Conservation (phyloP, 371 early-diverging fungal genomes). For the Rhizopus sp. region DNA sequence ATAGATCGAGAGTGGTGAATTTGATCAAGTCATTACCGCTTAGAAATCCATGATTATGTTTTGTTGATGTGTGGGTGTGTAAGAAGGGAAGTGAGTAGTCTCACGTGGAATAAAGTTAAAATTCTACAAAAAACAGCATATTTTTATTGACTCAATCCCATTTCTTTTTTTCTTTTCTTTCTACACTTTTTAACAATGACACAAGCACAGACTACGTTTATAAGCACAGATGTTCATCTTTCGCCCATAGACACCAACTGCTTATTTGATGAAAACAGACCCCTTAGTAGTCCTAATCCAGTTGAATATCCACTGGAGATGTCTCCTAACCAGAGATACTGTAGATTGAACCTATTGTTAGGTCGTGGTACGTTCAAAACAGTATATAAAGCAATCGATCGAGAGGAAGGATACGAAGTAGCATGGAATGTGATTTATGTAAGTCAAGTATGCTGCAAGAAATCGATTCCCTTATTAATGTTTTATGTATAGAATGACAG, state of each 20-base stretch:
- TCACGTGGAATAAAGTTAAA: too few species aligned
- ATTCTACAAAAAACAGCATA: too few species aligned
- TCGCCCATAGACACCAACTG: too few species aligned
- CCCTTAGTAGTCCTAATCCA: slow-evolving; percentile 49
- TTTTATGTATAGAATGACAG: too few species aligned
- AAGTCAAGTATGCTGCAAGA: slow-evolving; percentile 50
- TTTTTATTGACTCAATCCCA: too few species aligned
- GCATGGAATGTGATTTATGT: slow-evolving; percentile 87
- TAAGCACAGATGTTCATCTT: too few species aligned
- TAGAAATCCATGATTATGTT: slow-evolving; percentile 13
- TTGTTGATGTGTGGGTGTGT: too few species aligned
- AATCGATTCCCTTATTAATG: too few species aligned
- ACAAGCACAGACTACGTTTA: too few species aligned
- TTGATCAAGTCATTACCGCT: slow-evolving; percentile 48
- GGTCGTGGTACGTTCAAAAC: slow-evolving; percentile 87
- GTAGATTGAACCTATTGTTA: slow-evolving; percentile 57
- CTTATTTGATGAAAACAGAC: slow-evolving; percentile 26
- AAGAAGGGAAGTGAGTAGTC: too few species aligned
- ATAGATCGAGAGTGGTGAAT: slow-evolving; percentile 47
- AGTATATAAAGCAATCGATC: slow-evolving; percentile 91
- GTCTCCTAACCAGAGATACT: slow-evolving; percentile 72
- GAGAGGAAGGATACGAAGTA: slow-evolving; percentile 91
- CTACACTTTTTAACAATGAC: too few species aligned
- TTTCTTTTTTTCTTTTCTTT: too few species aligned
- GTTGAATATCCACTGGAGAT: slow-evolving; percentile 70